Evolutionary conservation across 176 grass and related monocot genomes (phyloP).

Genomic region (Tuctoria greenei): DNA sequence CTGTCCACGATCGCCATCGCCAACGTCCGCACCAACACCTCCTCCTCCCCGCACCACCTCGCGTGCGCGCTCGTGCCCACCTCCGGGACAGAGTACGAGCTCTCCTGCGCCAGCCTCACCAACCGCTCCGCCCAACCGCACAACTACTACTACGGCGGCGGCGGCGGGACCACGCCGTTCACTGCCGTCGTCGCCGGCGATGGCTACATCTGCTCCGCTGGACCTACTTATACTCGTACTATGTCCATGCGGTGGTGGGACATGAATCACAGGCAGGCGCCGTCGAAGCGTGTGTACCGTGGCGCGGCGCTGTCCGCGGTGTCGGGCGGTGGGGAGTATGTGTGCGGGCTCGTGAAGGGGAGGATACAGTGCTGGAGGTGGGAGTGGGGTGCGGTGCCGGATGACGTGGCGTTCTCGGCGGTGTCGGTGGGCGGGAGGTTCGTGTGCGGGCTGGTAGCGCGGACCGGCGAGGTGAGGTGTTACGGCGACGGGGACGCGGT

Average conservation of each 20-base stretch:
- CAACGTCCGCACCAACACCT: constrained; percentile 23
- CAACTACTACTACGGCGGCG: constrained; percentile 44
- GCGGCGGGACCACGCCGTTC: constrained; percentile 32
- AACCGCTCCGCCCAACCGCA: constrained; percentile 9
- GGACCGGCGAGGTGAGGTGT: constrained; percentile 51
- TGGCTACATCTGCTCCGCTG: constrained; percentile 68
- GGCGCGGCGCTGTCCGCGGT: constrained; percentile 55
- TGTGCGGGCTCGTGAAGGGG: constrained; percentile 50
- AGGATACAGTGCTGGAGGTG: constrained; percentile 75
- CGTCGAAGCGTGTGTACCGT: constrained; percentile 65
- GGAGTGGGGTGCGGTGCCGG: constrained; percentile 18
- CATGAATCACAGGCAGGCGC: not conserved
- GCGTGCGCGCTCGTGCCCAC: constrained; percentile 47
- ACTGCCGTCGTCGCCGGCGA: constrained; percentile 72
- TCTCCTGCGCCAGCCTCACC: constrained; percentile 35
- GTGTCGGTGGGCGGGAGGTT: constrained; percentile 64
- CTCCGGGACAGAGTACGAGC: not conserved
- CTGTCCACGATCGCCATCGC: constrained; percentile 78
- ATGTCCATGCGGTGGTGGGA: constrained; percentile 87
- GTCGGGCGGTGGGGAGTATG: constrained; percentile 62
- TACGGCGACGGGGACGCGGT: constrained; percentile 37
- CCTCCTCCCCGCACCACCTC: constrained; percentile 38
- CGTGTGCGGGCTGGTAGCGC: constrained; percentile 62
- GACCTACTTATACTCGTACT: not conserved
- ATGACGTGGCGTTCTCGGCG: constrained; percentile 39